These are phyloP conservation scores for Xylaria sp. DNA, from an alignment of 495 filamentous ascomycete genomes.

Conservation along the genomic window DNA sequence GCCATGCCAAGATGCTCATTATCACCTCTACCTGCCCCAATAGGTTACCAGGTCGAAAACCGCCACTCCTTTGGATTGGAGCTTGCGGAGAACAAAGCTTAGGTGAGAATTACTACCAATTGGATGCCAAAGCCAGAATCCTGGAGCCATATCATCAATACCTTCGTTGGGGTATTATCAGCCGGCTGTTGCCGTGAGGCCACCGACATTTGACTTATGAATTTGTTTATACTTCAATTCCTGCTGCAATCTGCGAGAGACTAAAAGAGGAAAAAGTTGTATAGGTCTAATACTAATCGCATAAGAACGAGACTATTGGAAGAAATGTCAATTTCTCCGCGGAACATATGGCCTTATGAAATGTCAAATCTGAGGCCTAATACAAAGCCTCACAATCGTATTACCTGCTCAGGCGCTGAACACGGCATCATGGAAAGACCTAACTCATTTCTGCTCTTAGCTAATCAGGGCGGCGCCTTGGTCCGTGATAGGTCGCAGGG, in stretches of 20 bases:
- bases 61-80: constrained; percentile 8
- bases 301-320: not conserved
- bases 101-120: constrained; percentile 1
- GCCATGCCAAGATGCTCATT: constrained; percentile 14
- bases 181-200: not conserved
- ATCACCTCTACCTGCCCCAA: constrained; percentile 26
- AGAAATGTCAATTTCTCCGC: not conserved
- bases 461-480: not conserved
- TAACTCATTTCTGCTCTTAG: not conserved
- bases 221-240: not conserved
- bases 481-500: not conserved
- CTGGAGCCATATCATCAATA: not conserved
- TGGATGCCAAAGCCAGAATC: constrained; percentile 3
- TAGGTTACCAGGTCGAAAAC: constrained; percentile 18
- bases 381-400: too few species aligned
- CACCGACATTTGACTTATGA: not conserved
- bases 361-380: too few species aligned
- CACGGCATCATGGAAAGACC: not conserved
- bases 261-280: not conserved
- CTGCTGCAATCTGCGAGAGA: too few species aligned
- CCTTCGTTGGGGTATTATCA: not conserved
- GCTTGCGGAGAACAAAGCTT: constrained; percentile 21
- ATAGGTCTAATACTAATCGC: not conserved
- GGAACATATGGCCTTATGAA: not conserved
- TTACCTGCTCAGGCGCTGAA: too few species aligned